These are phyloP conservation scores for Groenewaldozyma salmanticensis DNA, from an alignment of 805 yeast genomes.

Conservation along the genomic window DNA sequence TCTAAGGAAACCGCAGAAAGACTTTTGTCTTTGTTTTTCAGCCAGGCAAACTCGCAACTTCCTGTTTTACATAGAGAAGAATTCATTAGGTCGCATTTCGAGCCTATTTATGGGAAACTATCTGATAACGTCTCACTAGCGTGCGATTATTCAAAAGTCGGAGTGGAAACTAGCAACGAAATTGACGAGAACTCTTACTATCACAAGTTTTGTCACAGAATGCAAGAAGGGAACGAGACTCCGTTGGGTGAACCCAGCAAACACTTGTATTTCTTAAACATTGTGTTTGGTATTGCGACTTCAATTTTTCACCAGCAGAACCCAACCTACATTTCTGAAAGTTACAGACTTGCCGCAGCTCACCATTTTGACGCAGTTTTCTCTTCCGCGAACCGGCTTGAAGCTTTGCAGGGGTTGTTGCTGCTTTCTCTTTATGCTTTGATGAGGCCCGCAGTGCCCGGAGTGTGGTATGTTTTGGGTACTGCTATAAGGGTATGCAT, in stretches of 20 bases:
- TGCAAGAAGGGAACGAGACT: slow-evolving; percentile 1
- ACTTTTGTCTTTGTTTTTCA: slow-evolving; percentile 55
- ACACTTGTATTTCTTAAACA: slow-evolving; percentile 55
- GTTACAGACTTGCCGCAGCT: slow-evolving; percentile 60
- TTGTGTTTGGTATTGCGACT: slow-evolving; percentile 72
- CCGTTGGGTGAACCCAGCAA: slow-evolving; percentile 8
- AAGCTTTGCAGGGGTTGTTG: slow-evolving; percentile 62
- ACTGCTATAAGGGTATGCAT: slow-evolving; percentile 70
- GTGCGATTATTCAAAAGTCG: slow-evolving; percentile 15
- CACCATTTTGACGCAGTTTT: slow-evolving; percentile 48
- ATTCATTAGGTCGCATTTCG: slow-evolving; percentile 55
- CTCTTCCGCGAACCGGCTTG: slow-evolving; percentile 51
- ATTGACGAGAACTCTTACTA: slow-evolving; percentile 7
- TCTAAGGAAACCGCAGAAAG: slow-evolving; percentile 61
- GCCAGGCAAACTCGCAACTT: slow-evolving; percentile 72
- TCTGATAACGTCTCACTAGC: slow-evolving; percentile 44
- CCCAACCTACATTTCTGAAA: slow-evolving; percentile 54
- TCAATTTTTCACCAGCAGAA: slow-evolving; percentile 63
- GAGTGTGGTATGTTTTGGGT: slow-evolving; percentile 88
- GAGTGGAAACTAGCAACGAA: slow-evolving; percentile 4
- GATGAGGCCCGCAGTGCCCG: slow-evolving; percentile 85
- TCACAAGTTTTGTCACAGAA: slow-evolving; percentile 6
- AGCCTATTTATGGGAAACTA: slow-evolving; percentile 71
- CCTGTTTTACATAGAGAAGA: slow-evolving; percentile 79
- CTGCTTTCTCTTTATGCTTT: slow-evolving; percentile 61